Conservation (phyloP, 23 red algal species). For the Agarophyton chilense region DNA sequence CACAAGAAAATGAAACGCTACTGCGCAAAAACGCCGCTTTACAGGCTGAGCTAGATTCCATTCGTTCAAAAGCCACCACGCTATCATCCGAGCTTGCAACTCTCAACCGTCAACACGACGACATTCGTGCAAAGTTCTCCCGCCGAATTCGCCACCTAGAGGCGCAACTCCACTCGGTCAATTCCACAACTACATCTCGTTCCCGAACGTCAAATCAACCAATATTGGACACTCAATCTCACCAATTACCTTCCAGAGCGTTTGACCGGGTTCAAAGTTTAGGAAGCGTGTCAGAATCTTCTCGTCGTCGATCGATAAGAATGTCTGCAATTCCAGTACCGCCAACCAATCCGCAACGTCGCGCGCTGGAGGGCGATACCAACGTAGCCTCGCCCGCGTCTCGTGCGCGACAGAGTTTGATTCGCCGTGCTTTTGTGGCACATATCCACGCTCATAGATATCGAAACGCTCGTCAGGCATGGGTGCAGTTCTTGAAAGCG, state of each 20-base stretch:
- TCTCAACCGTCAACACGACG: slow-evolving; percentile 10
- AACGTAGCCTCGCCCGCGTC: background rate
- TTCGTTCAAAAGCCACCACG: background rate
- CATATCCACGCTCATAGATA: slow-evolving; percentile 46
- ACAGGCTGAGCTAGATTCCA: background rate
- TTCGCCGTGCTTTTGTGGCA: slow-evolving; percentile 48
- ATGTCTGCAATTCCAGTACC: background rate
- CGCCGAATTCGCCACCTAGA: slow-evolving; percentile 18
- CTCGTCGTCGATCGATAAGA: background rate
- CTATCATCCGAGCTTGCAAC: background rate
- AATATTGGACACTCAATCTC: background rate
- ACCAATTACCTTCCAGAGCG: background rate
- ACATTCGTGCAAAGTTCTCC: background rate
- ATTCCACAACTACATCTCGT: background rate
- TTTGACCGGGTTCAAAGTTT: slow-evolving; percentile 21
- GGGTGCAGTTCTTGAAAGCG: slow-evolving; percentile 38
- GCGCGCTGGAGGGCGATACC: background rate
- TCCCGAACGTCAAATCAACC: background rate
- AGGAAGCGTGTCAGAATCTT: slow-evolving; percentile 16
- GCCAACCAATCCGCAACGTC: background rate
- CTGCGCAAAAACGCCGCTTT: background rate
- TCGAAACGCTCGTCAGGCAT: slow-evolving; percentile 23
- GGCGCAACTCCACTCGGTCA: background rate
- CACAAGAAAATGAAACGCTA: background rate
- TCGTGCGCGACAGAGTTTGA: slow-evolving; percentile 3